Percentiles rank a stretch among this genome's conserved stretches.
Evolutionary conservation across 2,329 filamentous ascomycete species (phyloP).

Genomic region (Aspergillus sp.): DNA sequence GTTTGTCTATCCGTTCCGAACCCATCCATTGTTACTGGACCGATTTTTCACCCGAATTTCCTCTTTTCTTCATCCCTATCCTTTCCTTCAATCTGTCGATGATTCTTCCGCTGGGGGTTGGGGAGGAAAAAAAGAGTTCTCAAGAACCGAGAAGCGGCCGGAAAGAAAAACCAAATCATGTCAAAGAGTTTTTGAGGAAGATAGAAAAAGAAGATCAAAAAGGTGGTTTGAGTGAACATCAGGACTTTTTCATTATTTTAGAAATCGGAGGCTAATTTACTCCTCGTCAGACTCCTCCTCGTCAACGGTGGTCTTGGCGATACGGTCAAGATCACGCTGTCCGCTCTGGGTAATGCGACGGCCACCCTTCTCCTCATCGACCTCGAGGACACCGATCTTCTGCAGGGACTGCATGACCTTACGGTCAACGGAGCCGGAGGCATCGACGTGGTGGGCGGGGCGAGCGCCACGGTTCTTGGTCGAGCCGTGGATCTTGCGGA

Average conservation of each 20-base stretch:
- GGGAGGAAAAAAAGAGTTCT: not conserved
- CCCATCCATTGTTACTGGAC: conserved; percentile 4
- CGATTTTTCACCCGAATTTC: conserved; percentile 3
- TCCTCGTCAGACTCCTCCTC: conserved; percentile 47
- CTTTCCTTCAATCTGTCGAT: not conserved
- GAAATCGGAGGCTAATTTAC: conserved; percentile 36
- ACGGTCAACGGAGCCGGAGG: conserved; percentile 92
- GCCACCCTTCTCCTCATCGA: conserved; percentile 97
- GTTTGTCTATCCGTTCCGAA: conserved; percentile 4
- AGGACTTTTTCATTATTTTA: conserved; percentile 30
- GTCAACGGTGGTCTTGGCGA: conserved; percentile 69
- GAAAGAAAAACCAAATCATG: not conserved
- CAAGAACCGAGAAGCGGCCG: not conserved
- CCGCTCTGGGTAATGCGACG: conserved; percentile 97
- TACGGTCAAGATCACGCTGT: conserved; percentile 98
- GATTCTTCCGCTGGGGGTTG: not conserved
- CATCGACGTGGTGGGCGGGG: conserved; percentile 93
- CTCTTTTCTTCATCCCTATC: not conserved
- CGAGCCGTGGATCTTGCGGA: conserved; percentile 93
- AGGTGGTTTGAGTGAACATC: conserved; percentile 16
- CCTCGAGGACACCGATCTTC: conserved; percentile 98
- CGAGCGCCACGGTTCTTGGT: conserved; percentile 95
- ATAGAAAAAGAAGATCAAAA: conserved; percentile 4
- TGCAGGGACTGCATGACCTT: conserved; percentile 96
- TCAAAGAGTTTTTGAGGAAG: not conserved